These are phyloP conservation scores for Pichia nanzhaoensis DNA, from an alignment of 805 yeast genomes.

Conservation along the genomic window DNA sequence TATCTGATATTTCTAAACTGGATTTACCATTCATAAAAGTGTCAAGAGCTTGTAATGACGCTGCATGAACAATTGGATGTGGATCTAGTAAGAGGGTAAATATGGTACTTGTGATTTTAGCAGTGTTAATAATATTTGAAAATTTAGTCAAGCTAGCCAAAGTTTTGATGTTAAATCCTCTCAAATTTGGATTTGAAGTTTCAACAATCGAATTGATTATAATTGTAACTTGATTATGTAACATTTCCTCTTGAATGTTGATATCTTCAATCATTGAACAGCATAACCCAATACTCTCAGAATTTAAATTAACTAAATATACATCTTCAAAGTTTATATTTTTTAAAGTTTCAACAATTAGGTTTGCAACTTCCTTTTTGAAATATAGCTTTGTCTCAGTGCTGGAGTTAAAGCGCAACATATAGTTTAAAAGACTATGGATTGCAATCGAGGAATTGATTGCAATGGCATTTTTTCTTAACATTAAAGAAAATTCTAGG, in stretches of 20 bases:
- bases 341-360: conserved; percentile 27
- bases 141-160: conserved; percentile 29
- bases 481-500: conserved; percentile 10
- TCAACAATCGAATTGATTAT: conserved; percentile 60
- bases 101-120: conserved; percentile 48
- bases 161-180: conserved; percentile 52
- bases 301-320: conserved; percentile 22
- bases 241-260: conserved; percentile 17
- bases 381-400: conserved; percentile 15
- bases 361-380: conserved; percentile 17
- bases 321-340: conserved; percentile 20
- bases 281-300: conserved; percentile 29
- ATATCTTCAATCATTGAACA: conserved; percentile 21
- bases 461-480: conserved; percentile 40
- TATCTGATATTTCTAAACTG: conserved; percentile 22
- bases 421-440: conserved; percentile 39
- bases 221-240: conserved; percentile 40
- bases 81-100: conserved; percentile 66
- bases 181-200: conserved; percentile 53
- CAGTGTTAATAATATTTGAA: conserved; percentile 29
- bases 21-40: conserved; percentile 49
- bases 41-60: conserved; percentile 57
- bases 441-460: conserved; percentile 62
- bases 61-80: conserved; percentile 75
- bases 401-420: conserved; percentile 19